Percentiles rank a stretch among this genome's conserved stretches.
phyloP scores from a whole-genome alignment of 2,329 filamentous ascomycete genomes.

The Rutstroemia sp. region DNA sequence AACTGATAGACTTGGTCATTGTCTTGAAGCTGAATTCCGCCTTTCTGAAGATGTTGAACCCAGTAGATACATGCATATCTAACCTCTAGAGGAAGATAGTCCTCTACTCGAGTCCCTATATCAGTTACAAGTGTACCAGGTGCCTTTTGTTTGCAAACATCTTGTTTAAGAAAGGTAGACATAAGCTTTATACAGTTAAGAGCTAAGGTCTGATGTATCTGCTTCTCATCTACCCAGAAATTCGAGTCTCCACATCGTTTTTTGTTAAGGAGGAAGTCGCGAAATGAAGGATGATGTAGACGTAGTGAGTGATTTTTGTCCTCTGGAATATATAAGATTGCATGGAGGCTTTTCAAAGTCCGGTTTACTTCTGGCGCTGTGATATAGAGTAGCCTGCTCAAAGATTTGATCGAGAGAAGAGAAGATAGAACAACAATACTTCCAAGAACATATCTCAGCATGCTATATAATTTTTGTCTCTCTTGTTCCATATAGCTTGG shows the following conservation, averaged over 20 bases:
- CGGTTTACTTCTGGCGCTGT: no score
- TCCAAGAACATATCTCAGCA: no score
- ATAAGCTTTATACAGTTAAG: slow-evolving; percentile 32
- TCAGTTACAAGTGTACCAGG: slow-evolving; percentile 20
- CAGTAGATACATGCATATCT: slow-evolving; percentile 21
- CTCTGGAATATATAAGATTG: neutral
- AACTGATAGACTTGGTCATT: slow-evolving; percentile 31
- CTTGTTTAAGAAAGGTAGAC: slow-evolving; percentile 25
- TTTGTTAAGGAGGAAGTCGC: slow-evolving; percentile 12
- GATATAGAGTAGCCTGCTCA: no score
- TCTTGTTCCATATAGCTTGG: no score
- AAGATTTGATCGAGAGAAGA: no score
- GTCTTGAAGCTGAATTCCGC: slow-evolving; percentile 19
- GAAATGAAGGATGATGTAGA: slow-evolving; percentile 4
- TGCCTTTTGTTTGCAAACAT: slow-evolving; percentile 31
- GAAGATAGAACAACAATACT: no score
- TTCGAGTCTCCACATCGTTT: slow-evolving; percentile 11
- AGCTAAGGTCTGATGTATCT: slow-evolving; percentile 28
- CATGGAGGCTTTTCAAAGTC: no score
- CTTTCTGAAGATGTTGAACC: slow-evolving; percentile 17
- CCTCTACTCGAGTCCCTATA: slow-evolving; percentile 23
- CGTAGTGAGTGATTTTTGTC: neutral
- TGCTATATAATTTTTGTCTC: no score
- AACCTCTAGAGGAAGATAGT: slow-evolving; percentile 25
- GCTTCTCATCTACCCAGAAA: slow-evolving; percentile 33